Percentiles rank a stretch among this genome's conserved stretches.
These are phyloP conservation scores for Amanita thiersii DNA, from an alignment of 768 basidiomycete genomes.

Conservation along the genomic window DNA sequence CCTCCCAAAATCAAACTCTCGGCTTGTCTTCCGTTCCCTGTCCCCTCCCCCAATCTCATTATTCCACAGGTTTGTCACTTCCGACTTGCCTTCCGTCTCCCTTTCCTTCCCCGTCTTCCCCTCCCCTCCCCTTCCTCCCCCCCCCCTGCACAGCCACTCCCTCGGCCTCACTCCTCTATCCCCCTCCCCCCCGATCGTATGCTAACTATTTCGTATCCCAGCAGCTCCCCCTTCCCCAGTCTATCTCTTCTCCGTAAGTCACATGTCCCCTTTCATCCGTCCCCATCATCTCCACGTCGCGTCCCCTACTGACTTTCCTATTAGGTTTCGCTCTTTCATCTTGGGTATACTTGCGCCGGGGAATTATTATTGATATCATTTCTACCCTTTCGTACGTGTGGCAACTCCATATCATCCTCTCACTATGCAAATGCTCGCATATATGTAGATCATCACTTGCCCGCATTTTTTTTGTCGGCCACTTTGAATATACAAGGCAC, in stretches of 20 bases:
- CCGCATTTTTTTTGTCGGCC: neutral
- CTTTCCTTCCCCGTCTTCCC: constrained; percentile 10
- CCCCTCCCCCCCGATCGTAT: constrained; percentile 8
- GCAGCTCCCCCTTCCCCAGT: constrained; percentile 4
- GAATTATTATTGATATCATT: constrained; percentile 7
- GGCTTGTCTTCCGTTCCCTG: constrained; percentile 7
- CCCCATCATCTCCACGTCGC: constrained; percentile 5
- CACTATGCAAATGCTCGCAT: neutral
- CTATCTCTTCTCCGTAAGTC: constrained; percentile 6
- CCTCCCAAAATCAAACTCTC: constrained; percentile 10
- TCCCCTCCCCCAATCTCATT: constrained; percentile 1
- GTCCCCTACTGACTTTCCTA: neutral
- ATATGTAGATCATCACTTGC: neutral
- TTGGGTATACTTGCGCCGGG: neutral
- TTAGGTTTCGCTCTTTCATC: constrained; percentile 3
- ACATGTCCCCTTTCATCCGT: constrained; percentile 2
- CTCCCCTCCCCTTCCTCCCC: constrained; percentile 1
- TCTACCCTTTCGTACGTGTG: neutral
- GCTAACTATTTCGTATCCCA: constrained; percentile 7
- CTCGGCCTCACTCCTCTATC: no score
- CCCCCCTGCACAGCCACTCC: constrained; percentile 7
- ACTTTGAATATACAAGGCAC: constrained; percentile 6
- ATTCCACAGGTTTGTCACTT: constrained; percentile 5
- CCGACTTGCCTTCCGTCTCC: constrained; percentile 7
- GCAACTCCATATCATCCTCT: neutral